These are phyloP conservation scores for Flagelloscypha sp. DNA, from an alignment of 768 basidiomycete species.

Conservation along the genomic window DNA sequence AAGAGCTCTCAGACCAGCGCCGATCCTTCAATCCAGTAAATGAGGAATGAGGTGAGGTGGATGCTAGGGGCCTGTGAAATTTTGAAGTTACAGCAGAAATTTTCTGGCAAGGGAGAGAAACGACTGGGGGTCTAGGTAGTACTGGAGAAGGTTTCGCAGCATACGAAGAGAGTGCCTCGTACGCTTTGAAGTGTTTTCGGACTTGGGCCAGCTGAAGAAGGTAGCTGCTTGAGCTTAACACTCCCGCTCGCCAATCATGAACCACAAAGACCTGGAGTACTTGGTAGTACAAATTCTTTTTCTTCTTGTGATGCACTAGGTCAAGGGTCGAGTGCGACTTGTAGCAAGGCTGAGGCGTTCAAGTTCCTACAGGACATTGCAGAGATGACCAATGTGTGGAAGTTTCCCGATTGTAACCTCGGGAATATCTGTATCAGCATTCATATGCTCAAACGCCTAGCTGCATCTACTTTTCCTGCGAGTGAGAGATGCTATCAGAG, in stretches of 20 bases:
- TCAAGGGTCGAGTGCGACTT: constrained; percentile 66
- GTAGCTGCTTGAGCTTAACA: too few species aligned
- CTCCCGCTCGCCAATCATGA: constrained; percentile 12
- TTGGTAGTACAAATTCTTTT: constrained; percentile 51
- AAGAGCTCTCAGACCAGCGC: too few species aligned
- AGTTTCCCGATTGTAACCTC: constrained; percentile 12
- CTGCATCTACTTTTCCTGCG: constrained; percentile 13
- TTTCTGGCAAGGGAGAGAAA: too few species aligned
- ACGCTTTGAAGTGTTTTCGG: too few species aligned
- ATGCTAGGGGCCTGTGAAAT: too few species aligned
- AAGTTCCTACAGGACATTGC: constrained; percentile 42
- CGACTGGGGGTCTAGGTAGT: too few species aligned
- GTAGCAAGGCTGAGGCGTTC: constrained; percentile 51
- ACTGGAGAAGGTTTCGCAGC: too few species aligned
- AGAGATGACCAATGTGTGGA: constrained; percentile 30
- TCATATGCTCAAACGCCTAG: constrained; percentile 22
- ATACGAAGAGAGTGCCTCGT: too few species aligned
- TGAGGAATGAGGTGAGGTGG: too few species aligned
- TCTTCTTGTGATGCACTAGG: constrained; percentile 60
- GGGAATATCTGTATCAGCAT: constrained; percentile 40
- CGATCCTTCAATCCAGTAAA: too few species aligned
- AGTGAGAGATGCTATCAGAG: neutral
- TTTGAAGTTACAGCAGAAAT: too few species aligned
- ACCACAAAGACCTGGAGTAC: constrained; percentile 64
- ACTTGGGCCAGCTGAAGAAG: too few species aligned